A percentile compares a stretch with the other conserved stretches of the same genome.
These are phyloP conservation scores for Aphanoascus verrucosus DNA, from an alignment of 2,329 filamentous ascomycete species.

Conservation along the genomic window DNA sequence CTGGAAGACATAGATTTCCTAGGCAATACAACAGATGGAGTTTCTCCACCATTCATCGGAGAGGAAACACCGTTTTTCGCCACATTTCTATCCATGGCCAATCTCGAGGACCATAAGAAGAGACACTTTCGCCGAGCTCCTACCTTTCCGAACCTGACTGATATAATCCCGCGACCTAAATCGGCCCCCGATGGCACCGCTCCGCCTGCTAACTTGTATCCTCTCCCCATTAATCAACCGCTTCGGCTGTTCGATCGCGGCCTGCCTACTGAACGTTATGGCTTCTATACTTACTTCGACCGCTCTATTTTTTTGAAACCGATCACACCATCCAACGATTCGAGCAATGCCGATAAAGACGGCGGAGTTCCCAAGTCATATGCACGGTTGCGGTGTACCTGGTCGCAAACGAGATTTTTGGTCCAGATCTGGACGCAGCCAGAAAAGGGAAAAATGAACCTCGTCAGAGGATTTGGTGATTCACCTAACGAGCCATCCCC, in stretches of 20 bases:
- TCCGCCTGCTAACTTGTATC: conserved; percentile 60
- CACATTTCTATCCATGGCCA: conserved; percentile 47
- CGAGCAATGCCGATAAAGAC: conserved; percentile 32
- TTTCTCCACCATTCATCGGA: conserved; percentile 60
- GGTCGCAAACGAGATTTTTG: conserved; percentile 50
- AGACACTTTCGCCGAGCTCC: conserved; percentile 12
- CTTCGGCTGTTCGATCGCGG: conserved; percentile 78
- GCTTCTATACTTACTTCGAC: conserved; percentile 87
- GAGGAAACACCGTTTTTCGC: conserved; percentile 86
- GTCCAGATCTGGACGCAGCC: conserved; percentile 52
- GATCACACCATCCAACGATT: conserved; percentile 38
- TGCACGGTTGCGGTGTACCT: conserved; percentile 46
- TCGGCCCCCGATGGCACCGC: conserved; percentile 60
- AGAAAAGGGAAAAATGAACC: conserved; percentile 22
- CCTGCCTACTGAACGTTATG: conserved; percentile 71
- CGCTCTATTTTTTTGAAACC: conserved; percentile 73
- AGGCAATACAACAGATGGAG: conserved; percentile 72
- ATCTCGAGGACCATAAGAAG: conserved; percentile 21
- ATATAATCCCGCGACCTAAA: conserved; percentile 53
- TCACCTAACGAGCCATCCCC: not conserved
- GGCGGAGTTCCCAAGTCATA: conserved; percentile 41
- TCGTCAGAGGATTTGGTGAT: conserved; percentile 15
- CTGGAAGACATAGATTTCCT: conserved; percentile 66
- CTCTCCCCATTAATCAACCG: conserved; percentile 59
- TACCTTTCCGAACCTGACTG: conserved; percentile 40